Conservation (phyloP, 345 rosid species). For the Jatropha curcas region DNA sequence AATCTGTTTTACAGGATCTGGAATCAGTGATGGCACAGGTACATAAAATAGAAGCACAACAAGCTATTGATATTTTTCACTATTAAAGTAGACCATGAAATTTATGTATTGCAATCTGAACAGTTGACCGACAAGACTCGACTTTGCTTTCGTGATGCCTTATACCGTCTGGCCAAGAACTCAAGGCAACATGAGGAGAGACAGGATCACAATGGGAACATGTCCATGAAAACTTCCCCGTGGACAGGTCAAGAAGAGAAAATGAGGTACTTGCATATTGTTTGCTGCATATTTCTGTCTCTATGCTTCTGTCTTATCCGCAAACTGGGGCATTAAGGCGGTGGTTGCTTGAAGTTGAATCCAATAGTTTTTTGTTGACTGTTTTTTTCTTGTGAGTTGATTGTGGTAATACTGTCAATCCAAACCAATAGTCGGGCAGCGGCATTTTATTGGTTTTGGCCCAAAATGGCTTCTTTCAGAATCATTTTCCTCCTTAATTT, state of each 20-base stretch:
- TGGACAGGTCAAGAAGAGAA: slow-evolving; percentile 27
- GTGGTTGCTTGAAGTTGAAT: neutral
- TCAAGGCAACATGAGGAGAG: slow-evolving; percentile 34
- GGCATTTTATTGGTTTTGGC: neutral
- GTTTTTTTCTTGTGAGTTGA: neutral
- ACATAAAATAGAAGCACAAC: slow-evolving; percentile 1
- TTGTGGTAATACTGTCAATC: neutral
- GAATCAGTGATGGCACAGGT: slow-evolving; percentile 69
- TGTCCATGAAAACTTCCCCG: slow-evolving; percentile 21
- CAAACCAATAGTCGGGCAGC: neutral
- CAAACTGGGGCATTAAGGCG: neutral
- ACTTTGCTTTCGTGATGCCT: slow-evolving; percentile 74
- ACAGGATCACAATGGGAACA: slow-evolving; percentile 22
- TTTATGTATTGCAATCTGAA: slow-evolving; percentile 15
- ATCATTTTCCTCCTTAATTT: neutral
- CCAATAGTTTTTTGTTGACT: neutral
- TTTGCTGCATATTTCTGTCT: neutral
- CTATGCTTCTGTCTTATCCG: neutral
- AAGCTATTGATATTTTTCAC: neutral
- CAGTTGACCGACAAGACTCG: slow-evolving; percentile 67
- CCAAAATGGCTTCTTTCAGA: neutral
- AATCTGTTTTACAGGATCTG: slow-evolving; percentile 64
- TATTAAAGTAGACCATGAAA: neutral
- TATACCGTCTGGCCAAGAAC: slow-evolving; percentile 82
- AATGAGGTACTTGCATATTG: slow-evolving; percentile 25